Base-by-base conservation (phyloP, 768 basidiomycete genomes). In the Lentinula aciculospora region DNA sequence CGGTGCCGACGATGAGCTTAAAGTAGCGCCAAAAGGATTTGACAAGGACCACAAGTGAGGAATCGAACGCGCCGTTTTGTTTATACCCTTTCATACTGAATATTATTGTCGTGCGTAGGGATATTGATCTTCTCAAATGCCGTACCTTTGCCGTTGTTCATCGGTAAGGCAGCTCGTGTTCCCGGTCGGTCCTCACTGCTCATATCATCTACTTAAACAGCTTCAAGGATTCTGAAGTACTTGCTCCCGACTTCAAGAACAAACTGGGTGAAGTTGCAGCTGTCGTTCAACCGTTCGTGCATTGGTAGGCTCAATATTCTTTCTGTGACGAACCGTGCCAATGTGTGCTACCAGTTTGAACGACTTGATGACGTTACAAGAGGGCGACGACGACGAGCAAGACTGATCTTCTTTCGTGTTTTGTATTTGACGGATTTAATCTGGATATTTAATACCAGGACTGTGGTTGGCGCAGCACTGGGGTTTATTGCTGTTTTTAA, bases 61-160 rank as follows among this genome's bases (percentile, higher is more conserved):
- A 9, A 25, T 62, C 39, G 39, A 53, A 63, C 15, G 45, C 31
- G 15, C 34, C 36, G 17, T 58, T 40, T n/a, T n/a, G n/a, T n/a
- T n/a, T n/a, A n/a, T n/a, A n/a, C n/a, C n/a, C 4, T 19, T 28
- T 47, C 53, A 15, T 50, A 44, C 13, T 32, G 27, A 48, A 36
- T 36, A 55, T 21, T 37, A 49, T n/a, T 27, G 37, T 58, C 8
- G 27, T 28, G 21, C 56, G 32, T 59, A 90, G 88, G 69, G 93
- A 98, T 67, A 98, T 99, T 62, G 95, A 96, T 68, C 72, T 98
- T 50, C 73, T 99, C 60, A 92, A 91, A 70, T 87, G 90, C 60
- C 83, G 93, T 25, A 85, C 86, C 17, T 83, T 92, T 32, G 85
- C 80, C 2, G 91, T 95, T 2, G 67, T 79, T 0, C 79, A 85